Evolutionary conservation across 169 alveolate genomes (phyloP), one percentile per base, ranked within the genome.

Genomic region (Plasmodium relictum): DNA sequence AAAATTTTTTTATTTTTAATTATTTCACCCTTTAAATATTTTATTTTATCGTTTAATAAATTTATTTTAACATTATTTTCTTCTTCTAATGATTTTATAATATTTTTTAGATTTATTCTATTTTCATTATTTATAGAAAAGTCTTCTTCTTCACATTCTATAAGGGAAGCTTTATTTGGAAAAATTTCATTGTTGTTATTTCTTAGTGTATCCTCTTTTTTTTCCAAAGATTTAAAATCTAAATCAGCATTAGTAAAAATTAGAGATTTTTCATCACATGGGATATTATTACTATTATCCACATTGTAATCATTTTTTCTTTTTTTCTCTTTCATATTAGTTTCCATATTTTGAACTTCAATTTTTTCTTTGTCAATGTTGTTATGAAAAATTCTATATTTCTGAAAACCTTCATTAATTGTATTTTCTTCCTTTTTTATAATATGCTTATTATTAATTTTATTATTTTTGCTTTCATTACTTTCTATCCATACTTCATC

Each of bases 11-110:
- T 73, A 54, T 14, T 73, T 73, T 73, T 73, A 73, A 22, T 48
- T 39, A 73, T n/a, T 73, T 58, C 88, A 10, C 41, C 50, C 71
- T 73, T 41, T 63, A 73, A 63, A 73, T 56, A 56, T 73, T 58
- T 73, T 58, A 73, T 73, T 63, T 48, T 58, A 41, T 56, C 50
- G 41, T 73, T 73, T 37, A 73, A 48, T 39, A 73, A 45, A n/a
- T 56, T 50, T 56, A 73, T 58, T 58, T 56, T 73, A 62, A 73
- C 58, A 73, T 73, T 56, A 58, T 73, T 56, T 73, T 73, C 88
- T 44, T 73, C 88, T 45, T 73, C 56, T 41, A 73, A 37, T 12
- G 63, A 56, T 37, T 73, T 54, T 20, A 73, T 73, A 44, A 73
- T 48, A 56, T 73, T 73, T 22, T 56, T 56, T 8, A 73, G 37